These are phyloP conservation scores for Bocquillonia castaneifolia DNA, from an alignment of 441 rosid genomes.

Conservation along the genomic window DNA sequence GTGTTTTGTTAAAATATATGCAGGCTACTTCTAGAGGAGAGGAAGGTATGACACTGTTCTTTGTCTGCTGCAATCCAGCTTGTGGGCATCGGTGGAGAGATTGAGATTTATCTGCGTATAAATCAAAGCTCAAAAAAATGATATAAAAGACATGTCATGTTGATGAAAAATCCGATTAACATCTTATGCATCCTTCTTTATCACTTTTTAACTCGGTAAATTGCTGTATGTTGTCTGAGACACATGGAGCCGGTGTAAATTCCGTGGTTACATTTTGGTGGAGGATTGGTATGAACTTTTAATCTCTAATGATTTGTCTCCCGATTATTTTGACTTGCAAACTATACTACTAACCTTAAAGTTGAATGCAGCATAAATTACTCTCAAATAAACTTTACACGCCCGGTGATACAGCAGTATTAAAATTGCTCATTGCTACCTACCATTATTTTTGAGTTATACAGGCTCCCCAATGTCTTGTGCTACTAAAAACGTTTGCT, in stretches of 20 bases:
- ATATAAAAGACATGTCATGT: not conserved
- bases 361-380: too few relatives aligned
- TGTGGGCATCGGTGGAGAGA: conserved; percentile 83
- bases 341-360: too few relatives aligned
- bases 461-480: too few relatives aligned
- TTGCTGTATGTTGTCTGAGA: not conserved
- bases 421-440: too few relatives aligned
- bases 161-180: not conserved
- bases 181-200: not conserved
- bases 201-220: not conserved
- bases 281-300: not conserved
- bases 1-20: conserved; percentile 7
- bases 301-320: too few relatives aligned
- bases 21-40: conserved; percentile 93
- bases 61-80: conserved; percentile 75
- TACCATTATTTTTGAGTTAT: too few relatives aligned
- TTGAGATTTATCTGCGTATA: conserved; percentile 20
- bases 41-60: conserved; percentile 90
- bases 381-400: not conserved
- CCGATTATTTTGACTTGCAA: too few relatives aligned
- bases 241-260: not conserved
- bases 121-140: not conserved
- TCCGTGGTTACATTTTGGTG: too few relatives aligned
- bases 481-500: too few relatives aligned
- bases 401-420: too few relatives aligned